Conservation (phyloP, 177 flowering plant species). For the Telopea speciosissima region DNA sequence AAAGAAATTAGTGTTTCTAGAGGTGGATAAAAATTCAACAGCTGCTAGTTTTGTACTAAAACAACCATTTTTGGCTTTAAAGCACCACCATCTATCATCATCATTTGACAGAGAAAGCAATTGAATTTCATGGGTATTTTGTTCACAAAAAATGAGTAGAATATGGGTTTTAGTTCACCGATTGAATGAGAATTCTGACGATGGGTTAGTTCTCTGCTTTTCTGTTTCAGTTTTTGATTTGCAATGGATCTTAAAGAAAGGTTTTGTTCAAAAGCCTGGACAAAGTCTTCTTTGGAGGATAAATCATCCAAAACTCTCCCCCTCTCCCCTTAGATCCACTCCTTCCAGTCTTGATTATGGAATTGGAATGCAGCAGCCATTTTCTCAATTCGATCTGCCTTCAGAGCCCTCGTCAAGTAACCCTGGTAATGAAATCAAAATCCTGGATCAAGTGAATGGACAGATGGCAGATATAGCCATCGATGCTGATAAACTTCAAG, state of each 20-base stretch:
- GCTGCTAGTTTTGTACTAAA: too few species aligned
- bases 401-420: conserved; percentile 22
- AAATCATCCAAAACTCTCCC: conserved; percentile 23
- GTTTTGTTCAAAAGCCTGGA: conserved; percentile 33
- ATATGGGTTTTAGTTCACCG: too few species aligned
- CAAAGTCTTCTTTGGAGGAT: conserved; percentile 26
- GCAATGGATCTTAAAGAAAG: conserved; percentile 52
- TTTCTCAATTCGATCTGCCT: conserved; percentile 29
- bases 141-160: too few species aligned
- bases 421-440: conserved; percentile 24
- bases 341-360: conserved; percentile 31
- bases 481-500: too few species aligned
- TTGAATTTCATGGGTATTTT: too few species aligned
- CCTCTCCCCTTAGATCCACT: conserved; percentile 15
- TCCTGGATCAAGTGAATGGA: conserved; percentile 16
- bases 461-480: too few species aligned
- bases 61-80: too few species aligned
- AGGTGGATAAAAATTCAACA: too few species aligned
- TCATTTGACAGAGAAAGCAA: too few species aligned
- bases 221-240: conserved; percentile 14
- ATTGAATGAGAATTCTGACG: not conserved
- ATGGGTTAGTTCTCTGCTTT: not conserved
- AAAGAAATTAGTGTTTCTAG: too few species aligned
- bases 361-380: conserved; percentile 28
- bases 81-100: too few species aligned